Base-by-base conservation (phyloP, 2,329 filamentous ascomycete species). In the Diaporthe sp. region DNA sequence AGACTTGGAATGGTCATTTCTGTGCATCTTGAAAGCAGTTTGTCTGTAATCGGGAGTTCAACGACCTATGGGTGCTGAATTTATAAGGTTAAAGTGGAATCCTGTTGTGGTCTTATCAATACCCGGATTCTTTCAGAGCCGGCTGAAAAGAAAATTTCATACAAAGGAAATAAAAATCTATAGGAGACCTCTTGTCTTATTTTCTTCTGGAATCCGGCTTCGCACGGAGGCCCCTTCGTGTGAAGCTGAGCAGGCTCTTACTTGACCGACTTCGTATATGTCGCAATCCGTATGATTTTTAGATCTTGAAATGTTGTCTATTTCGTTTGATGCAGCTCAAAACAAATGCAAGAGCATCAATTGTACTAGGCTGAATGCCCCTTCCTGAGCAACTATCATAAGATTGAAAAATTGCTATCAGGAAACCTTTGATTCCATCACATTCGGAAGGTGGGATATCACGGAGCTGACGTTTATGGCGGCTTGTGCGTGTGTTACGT, bases 61-160 rank as follows among this genome's bases (percentile, higher is more conserved):
- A 39, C 12, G 25, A 57, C 25, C 5, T 7, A 4, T 4, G 1
- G 49, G n/a, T 1, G 6, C n/a, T 53, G 10, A 13, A 39, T 39
- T 39, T 1, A 39, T 39, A 39, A 39, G 37, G 10, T 4, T 39
- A 13, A 39, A 13, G 15, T 19, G 17, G 13, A 19, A 44, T 44
- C 2, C 15, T 19, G 15, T 19, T 44, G 42, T 19, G 42, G 42
- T 19, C 37, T 19, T 1, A 44, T 44, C 15, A 0, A 0, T 8
- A 19, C 42, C 1, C 0, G 17, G 0, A 19, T 8, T 22, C 7
- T 1, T 44, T 8, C 4, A 44, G 3, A 49, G 44, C 7, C 44
- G 44, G 19, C 7, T 0, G 15, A 3, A 0, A 44, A 44, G 42
- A 44, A 44, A 44, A 2, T 17, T 1, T 49, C 1, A 19, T 49